These are phyloP conservation scores for Zarea fungicola DNA, from an alignment of 2,329 filamentous ascomycete genomes.

Conservation along the genomic window DNA sequence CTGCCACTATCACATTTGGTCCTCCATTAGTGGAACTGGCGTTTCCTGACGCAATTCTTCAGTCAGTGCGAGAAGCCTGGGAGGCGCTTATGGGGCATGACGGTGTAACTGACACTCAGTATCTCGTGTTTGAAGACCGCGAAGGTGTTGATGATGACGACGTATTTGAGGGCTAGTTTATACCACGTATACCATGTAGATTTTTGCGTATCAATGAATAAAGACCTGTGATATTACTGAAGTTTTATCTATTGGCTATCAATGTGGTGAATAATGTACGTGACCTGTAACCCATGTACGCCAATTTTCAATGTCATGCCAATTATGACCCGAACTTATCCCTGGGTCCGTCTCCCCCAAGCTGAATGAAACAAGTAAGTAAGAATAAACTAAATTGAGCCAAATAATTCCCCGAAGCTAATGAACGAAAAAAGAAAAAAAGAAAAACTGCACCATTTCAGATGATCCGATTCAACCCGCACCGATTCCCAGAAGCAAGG, in stretches of 20 bases:
- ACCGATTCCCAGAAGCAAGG: background rate
- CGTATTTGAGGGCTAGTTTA: conserved; percentile 37
- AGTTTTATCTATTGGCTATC: background rate
- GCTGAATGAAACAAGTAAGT: too few species aligned
- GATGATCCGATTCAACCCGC: background rate
- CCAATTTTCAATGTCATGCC: too few species aligned
- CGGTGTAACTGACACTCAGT: conserved; percentile 43
- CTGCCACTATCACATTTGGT: conserved; percentile 53
- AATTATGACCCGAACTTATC: too few species aligned
- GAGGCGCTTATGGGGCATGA: conserved; percentile 51
- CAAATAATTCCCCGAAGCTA: background rate
- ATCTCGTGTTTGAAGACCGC: conserved; percentile 75
- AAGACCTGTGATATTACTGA: conserved; percentile 15
- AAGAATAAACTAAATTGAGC: too few species aligned
- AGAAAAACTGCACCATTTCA: background rate
- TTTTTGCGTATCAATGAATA: conserved; percentile 15
- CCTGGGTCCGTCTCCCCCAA: too few species aligned
- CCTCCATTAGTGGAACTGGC: conserved; percentile 59
- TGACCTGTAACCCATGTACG: too few species aligned
- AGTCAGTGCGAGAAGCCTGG: conserved; percentile 67
- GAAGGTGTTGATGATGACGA: conserved; percentile 59
- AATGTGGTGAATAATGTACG: too few species aligned
- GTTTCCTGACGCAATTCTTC: conserved; percentile 67
- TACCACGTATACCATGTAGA: conserved; percentile 3
- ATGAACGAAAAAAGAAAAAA: background rate